A percentile compares a stretch with the other conserved stretches of the same genome.
These are phyloP conservation scores for Didymella pinodella DNA, from an alignment of 2,329 filamentous ascomycete genomes.

Conservation along the genomic window DNA sequence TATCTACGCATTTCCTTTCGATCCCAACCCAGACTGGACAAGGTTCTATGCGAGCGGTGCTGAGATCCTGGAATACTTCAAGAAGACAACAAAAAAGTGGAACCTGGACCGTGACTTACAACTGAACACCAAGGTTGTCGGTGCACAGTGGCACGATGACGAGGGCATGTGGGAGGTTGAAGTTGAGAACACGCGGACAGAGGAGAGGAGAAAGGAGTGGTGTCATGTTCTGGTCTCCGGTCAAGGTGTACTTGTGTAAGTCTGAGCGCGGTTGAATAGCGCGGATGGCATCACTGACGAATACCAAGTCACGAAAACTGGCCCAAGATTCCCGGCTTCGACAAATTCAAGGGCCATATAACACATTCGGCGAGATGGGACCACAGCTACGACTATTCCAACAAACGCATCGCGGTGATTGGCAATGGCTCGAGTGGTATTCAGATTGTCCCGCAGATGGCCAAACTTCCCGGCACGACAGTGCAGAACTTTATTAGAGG, in stretches of 20 bases:
- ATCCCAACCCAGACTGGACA: not conserved
- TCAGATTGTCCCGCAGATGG: not conserved
- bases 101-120: conserved; percentile 45
- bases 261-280: not conserved
- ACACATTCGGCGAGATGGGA: conserved; percentile 66
- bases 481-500: not conserved
- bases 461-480: not conserved
- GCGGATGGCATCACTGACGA: not conserved
- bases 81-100: conserved; percentile 49
- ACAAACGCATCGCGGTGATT: conserved; percentile 18
- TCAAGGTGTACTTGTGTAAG: not conserved
- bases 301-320: not conserved
- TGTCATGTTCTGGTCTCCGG: not conserved
- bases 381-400: conserved; percentile 30
- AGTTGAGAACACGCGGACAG: not conserved
- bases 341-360: conserved; percentile 58
- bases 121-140: conserved; percentile 46
- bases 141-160: conserved; percentile 48
- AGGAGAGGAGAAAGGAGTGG: not conserved
- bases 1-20: not conserved
- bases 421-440: not conserved
- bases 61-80: conserved; percentile 54
- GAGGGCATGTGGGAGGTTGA: conserved; percentile 24
- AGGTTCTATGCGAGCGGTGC: conserved; percentile 23
- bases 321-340: conserved; percentile 53